Percentiles rank a stretch among this genome's conserved stretches.
Conservation (phyloP, 257 asterid species). For the Buddleja alternifolia region DNA sequence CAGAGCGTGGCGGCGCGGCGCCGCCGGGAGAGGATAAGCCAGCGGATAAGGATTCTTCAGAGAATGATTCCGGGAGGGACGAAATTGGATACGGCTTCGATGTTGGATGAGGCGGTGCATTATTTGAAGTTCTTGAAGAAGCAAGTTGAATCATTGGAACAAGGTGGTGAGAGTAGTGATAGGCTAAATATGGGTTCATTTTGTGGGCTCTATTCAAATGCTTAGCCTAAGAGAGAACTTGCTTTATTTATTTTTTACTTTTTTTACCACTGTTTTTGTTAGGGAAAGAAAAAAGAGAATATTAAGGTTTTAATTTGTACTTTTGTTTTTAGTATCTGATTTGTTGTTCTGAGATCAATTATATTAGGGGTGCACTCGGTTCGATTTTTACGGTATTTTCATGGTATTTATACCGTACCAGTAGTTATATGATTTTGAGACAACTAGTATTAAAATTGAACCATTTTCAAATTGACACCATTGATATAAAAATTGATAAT, state of each 20-base stretch:
- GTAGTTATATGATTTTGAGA: no score
- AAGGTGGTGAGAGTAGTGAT: slow-evolving; percentile 25
- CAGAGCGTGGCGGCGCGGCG: slow-evolving; percentile 66
- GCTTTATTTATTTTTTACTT: neutral
- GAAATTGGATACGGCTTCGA: slow-evolving; percentile 63
- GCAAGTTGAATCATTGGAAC: slow-evolving; percentile 45
- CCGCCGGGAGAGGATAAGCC: slow-evolving; percentile 58
- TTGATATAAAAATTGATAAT: no score
- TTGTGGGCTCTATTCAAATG: slow-evolving; percentile 40
- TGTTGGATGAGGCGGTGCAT: slow-evolving; percentile 66
- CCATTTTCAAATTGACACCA: no score
- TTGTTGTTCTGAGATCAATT: no score
- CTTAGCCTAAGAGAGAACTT: slow-evolving; percentile 30
- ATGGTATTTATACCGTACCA: no score
- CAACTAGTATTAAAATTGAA: no score
- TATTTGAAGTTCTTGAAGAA: slow-evolving; percentile 57
- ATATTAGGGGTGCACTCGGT: no score
- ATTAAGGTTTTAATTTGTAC: no score
- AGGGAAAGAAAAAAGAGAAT: neutral
- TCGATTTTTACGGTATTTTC: no score
- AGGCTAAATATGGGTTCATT: slow-evolving; percentile 28
- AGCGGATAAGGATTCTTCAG: slow-evolving; percentile 54
- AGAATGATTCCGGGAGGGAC: slow-evolving; percentile 69
- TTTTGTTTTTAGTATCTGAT: no score
- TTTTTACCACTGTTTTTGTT: neutral